Conservation (phyloP, 2,329 filamentous ascomycete genomes). For the Botrytis pseudocinerea region DNA sequence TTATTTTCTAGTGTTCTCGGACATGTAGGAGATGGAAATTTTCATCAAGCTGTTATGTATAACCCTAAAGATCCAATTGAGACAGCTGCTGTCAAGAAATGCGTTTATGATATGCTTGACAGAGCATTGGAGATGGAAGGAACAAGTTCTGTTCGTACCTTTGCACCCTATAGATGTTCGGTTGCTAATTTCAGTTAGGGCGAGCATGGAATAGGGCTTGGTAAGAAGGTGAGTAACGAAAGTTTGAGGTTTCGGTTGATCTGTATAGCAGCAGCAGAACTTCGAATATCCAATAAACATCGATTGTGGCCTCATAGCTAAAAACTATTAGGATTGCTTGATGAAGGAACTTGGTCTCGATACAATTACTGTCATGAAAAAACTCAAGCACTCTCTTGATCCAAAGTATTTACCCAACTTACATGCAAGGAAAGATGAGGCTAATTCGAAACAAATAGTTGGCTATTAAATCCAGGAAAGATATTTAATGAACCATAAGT, state of each 20-base stretch:
- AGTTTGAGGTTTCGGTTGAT: conserved; percentile 42
- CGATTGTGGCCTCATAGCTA: background rate
- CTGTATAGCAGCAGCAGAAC: conserved; percentile 43
- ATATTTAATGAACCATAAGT: conserved; percentile 26
- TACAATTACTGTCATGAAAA: conserved; percentile 79
- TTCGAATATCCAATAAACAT: background rate
- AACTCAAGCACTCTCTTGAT: conserved; percentile 76
- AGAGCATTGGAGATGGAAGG: conserved; percentile 89
- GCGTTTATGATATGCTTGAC: conserved; percentile 84
- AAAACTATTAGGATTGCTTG: conserved; percentile 12
- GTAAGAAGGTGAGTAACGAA: conserved; percentile 68
- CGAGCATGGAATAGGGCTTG: conserved; percentile 81
- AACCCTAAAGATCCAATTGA: conserved; percentile 69
- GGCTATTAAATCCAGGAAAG: conserved; percentile 74
- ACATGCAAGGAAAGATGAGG: background rate
- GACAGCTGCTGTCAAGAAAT: conserved; percentile 70
- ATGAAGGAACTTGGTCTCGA: conserved; percentile 71
- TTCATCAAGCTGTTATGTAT: conserved; percentile 90
- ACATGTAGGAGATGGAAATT: conserved; percentile 90
- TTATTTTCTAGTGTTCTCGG: conserved; percentile 83
- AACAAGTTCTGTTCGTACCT: conserved; percentile 64
- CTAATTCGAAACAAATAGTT: conserved; percentile 43
- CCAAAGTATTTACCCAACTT: conserved; percentile 48
- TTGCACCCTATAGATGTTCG: background rate
- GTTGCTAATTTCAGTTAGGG: conserved; percentile 47